A percentile compares a stretch with the other conserved stretches of the same genome.
phyloP scores from a whole-genome alignment of 2,329 filamentous ascomycete genomes.

The Hypoxylon sp. region DNA sequence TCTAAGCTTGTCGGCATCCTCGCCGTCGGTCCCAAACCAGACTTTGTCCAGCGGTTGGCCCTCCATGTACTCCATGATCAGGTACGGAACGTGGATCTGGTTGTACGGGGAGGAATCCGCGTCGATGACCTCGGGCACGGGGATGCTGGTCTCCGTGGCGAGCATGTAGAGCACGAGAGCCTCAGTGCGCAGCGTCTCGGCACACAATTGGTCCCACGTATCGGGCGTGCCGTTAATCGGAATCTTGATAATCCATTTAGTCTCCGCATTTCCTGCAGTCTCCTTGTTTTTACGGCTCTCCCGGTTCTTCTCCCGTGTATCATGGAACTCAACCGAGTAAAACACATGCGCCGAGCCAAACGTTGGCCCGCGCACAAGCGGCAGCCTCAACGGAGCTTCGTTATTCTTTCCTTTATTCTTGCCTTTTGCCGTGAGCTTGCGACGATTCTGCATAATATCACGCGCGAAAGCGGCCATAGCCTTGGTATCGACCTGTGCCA shows the following conservation, averaged over 20 bases:
- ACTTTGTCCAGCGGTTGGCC: conserved; percentile 46
- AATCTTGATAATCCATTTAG: conserved; percentile 50
- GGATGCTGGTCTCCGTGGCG: conserved; percentile 38
- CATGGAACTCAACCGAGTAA: conserved; percentile 43
- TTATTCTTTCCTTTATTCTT: background rate
- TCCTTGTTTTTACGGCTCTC: background rate
- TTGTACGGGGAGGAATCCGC: conserved; percentile 41
- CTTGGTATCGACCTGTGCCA: conserved; percentile 42
- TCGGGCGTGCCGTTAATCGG: conserved; percentile 42
- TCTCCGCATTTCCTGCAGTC: background rate
- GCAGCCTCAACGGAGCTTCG: conserved; percentile 11
- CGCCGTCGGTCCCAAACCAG: conserved; percentile 43
- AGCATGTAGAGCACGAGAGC: conserved; percentile 45
- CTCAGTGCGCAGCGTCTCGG: conserved; percentile 46
- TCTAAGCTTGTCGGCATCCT: conserved; percentile 6
- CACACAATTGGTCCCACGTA: conserved; percentile 41
- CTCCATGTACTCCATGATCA: conserved; percentile 43
- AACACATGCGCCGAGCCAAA: conserved; percentile 48
- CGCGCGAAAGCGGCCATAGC: conserved; percentile 40
- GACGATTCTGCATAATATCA: conserved; percentile 37
- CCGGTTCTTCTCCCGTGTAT: background rate
- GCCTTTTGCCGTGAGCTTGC: background rate
- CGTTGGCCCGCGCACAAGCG: conserved; percentile 32
- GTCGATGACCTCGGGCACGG: conserved; percentile 48
- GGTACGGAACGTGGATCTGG: conserved; percentile 40